A percentile compares a stretch with the other conserved stretches of the same genome.
Evolutionary conservation across 495 filamentous ascomycete genomes (phyloP).

Genomic region (Hypoxylon rickii): DNA sequence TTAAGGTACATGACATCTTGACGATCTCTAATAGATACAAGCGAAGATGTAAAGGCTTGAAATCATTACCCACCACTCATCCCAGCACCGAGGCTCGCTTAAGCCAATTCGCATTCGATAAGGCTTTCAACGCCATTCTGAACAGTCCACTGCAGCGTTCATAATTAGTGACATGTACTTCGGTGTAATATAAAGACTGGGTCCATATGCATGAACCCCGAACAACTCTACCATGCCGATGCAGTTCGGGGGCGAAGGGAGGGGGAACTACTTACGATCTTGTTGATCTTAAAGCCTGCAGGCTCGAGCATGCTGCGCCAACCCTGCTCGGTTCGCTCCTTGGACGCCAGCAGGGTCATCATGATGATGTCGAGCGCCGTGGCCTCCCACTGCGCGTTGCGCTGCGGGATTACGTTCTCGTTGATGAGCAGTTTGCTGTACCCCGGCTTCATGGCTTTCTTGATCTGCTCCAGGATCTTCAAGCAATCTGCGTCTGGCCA

Average conservation of each 20-base stretch:
- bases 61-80: too few species aligned
- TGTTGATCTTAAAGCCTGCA: conserved; percentile 4
- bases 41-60: too few species aligned
- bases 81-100: too few species aligned
- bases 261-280: conserved; percentile 5
- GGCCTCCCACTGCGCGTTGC: conserved; percentile 46
- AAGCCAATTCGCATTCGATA: conserved; percentile 5
- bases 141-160: conserved; percentile 1
- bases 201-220: too few species aligned
- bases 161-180: not conserved
- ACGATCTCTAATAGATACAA: too few species aligned
- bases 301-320: not conserved
- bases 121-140: conserved; percentile 4
- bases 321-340: conserved; percentile 27
- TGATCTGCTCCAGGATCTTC: not conserved
- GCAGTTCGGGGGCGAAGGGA: too few species aligned
- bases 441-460: conserved; percentile 44
- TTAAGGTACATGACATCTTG: too few species aligned
- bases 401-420: conserved; percentile 53
- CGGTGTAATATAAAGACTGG: too few species aligned
- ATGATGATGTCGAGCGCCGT: conserved; percentile 46
- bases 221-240: too few species aligned
- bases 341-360: conserved; percentile 35
- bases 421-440: conserved; percentile 53
- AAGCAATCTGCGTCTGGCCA: conserved; percentile 41